A percentile compares a stretch with the other conserved stretches of the same genome.
phyloP scores from a whole-genome alignment of 106 monocot genomes.

The Gastrodia elata region DNA sequence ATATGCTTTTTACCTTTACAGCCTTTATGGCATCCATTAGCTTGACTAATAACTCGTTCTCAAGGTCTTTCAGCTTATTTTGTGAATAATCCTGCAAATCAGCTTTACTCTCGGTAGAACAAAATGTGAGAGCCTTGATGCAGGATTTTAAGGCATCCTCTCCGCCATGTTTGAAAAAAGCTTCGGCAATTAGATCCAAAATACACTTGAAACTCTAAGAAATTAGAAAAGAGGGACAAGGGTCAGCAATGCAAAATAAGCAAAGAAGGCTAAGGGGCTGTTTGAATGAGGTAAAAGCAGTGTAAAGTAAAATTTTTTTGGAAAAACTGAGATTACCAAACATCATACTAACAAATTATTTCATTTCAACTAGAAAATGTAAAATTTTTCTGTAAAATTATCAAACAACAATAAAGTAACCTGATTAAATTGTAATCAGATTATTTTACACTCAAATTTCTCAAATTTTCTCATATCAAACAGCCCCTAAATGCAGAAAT shows the following conservation, averaged over 20 bases:
- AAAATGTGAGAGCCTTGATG: slow-evolving; percentile 71
- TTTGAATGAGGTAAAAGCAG: too few species aligned
- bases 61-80: slow-evolving; percentile 82
- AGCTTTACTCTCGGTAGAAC: slow-evolving; percentile 72
- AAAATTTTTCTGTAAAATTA: too few species aligned
- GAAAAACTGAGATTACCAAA: too few species aligned
- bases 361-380: too few species aligned
- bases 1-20: slow-evolving; percentile 41
- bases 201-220: slow-evolving; percentile 70
- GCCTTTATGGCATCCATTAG: slow-evolving; percentile 77
- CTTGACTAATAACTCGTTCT: slow-evolving; percentile 70
- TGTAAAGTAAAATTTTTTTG: too few species aligned
- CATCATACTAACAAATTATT: too few species aligned
- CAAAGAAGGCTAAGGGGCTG: neutral
- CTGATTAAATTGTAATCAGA: too few species aligned
- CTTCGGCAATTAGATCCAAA: slow-evolving; percentile 69
- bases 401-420: too few species aligned
- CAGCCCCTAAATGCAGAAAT: slow-evolving; percentile 9
- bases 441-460: too few species aligned
- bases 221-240: neutral
- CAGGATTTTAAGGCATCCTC: slow-evolving; percentile 86
- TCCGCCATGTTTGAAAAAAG: slow-evolving; percentile 94
- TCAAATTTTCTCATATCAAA: too few species aligned
- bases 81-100: slow-evolving; percentile 87
- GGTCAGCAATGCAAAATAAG: neutral